Conservation (phyloP, 495 filamentous ascomycete genomes). For the Daldinia vernicosa region DNA sequence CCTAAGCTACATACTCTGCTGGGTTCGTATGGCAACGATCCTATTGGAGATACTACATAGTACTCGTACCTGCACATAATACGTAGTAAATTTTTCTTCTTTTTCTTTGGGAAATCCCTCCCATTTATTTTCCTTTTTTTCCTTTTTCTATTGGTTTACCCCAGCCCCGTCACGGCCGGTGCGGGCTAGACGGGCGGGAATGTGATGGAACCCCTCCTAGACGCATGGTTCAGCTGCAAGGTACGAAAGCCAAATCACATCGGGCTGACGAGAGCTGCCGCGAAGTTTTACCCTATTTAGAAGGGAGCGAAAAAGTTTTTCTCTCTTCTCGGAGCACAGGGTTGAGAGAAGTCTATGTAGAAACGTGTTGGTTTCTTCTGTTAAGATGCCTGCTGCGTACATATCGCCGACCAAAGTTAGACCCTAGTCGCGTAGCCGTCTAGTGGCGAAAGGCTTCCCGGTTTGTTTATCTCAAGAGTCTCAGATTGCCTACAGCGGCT, state of each 20-base stretch:
- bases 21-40: conserved; percentile 4
- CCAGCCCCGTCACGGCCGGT: conserved; percentile 19
- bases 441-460: background rate
- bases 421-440: background rate
- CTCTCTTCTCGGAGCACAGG: background rate
- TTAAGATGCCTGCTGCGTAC: background rate
- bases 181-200: conserved; percentile 30
- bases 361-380: background rate
- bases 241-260: conserved; percentile 38
- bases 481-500: background rate
- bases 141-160: conserved; percentile 20
- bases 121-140: background rate
- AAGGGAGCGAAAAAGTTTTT: conserved; percentile 20
- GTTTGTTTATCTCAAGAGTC: background rate
- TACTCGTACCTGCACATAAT: conserved; percentile 11
- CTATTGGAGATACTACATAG: conserved; percentile 4
- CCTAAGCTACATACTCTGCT: background rate
- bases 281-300: conserved; percentile 32
- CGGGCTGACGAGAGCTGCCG: conserved; percentile 37
- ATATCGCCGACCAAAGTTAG: background rate
- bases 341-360: conserved; percentile 1
- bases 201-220: conserved; percentile 28
- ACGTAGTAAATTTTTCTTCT: conserved; percentile 4
- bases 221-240: conserved; percentile 35
- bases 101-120: background rate